These are phyloP conservation scores for Pleodorina starrii DNA, from an alignment of 139 green algal species.

Conservation along the genomic window DNA sequence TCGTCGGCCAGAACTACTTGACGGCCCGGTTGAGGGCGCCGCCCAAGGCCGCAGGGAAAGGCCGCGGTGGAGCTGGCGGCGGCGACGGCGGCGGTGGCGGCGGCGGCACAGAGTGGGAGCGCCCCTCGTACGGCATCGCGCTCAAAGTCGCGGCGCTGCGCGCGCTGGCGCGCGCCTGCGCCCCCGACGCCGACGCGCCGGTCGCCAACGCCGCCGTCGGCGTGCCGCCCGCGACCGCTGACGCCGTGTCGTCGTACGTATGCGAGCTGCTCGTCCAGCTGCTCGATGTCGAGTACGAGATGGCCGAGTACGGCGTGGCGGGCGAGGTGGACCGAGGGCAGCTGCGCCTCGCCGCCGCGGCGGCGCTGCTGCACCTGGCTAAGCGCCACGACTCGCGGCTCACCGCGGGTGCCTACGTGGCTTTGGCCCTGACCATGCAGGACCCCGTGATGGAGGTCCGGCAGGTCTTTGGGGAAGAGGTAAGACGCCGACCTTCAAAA, in stretches of 20 bases:
- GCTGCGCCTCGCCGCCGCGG: background rate
- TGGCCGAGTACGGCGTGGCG: conserved; percentile 11
- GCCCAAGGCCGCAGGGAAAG: too few species aligned
- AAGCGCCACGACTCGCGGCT: conserved; percentile 66
- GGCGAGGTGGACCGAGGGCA: background rate
- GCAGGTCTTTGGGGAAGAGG: conserved; percentile 61
- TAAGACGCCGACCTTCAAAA: too few species aligned
- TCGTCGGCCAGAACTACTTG: conserved; percentile 22
- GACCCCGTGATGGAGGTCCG: conserved; percentile 77
- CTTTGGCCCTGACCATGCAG: conserved; percentile 75
- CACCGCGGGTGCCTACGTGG: conserved; percentile 64
- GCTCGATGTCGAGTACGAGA: conserved; percentile 53
- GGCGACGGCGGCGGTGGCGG: background rate
- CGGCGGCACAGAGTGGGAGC: too few species aligned
- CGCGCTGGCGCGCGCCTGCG: conserved; percentile 57
- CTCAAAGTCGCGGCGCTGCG: conserved; percentile 70
- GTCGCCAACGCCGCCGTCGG: background rate
- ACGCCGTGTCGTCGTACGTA: conserved; percentile 10
- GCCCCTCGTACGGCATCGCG: background rate
- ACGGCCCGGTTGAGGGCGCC: background rate
- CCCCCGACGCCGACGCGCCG: conserved; percentile 47
- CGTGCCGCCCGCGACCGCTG: background rate
- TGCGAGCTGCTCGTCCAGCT: conserved; percentile 56
- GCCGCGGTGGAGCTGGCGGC: background rate
- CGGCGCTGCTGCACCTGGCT: conserved; percentile 68